Percentiles rank a stretch among this genome's conserved stretches.
phyloP scores from a whole-genome alignment of 495 filamentous ascomycete genomes.

The Penicillium lividum region DNA sequence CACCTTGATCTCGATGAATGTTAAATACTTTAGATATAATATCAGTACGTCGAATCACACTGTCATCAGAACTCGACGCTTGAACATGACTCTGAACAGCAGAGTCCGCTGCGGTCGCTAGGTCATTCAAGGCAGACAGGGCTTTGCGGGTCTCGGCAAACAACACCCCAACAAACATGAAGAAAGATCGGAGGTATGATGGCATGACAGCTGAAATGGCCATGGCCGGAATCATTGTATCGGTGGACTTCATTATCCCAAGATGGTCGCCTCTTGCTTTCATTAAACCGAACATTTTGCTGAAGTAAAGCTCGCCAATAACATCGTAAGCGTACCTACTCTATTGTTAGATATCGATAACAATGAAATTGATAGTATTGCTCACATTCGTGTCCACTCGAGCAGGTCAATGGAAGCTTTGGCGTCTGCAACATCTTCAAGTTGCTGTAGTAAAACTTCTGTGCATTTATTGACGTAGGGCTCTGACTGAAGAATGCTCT shows the following conservation, averaged over 20 bases:
- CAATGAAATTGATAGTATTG: slow-evolving; percentile 2
- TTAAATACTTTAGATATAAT: slow-evolving; percentile 14
- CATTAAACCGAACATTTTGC: slow-evolving; percentile 40
- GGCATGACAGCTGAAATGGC: not conserved
- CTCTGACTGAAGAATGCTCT: slow-evolving; percentile 32
- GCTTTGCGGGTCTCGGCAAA: slow-evolving; percentile 11
- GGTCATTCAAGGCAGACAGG: slow-evolving; percentile 9
- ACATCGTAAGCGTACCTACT: slow-evolving; percentile 38
- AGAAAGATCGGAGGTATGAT: not conserved
- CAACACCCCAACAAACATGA: not conserved
- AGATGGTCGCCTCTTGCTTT: slow-evolving; percentile 17
- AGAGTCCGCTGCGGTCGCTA: not conserved
- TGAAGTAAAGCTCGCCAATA: slow-evolving; percentile 40
- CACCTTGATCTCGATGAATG: slow-evolving; percentile 9
- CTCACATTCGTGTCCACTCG: slow-evolving; percentile 21
- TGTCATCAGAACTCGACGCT: slow-evolving; percentile 3
- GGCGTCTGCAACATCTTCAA: slow-evolving; percentile 25
- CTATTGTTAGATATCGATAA: slow-evolving; percentile 7
- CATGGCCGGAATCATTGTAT: slow-evolving; percentile 14
- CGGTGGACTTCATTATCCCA: slow-evolving; percentile 21
- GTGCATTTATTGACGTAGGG: slow-evolving; percentile 29
- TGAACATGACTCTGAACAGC: not conserved
- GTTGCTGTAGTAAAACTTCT: slow-evolving; percentile 21
- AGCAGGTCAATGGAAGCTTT: slow-evolving; percentile 24
- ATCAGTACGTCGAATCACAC: slow-evolving; percentile 13